phyloP scores from a whole-genome alignment of 257 asterid genomes.

The Ilex aquifolium region DNA sequence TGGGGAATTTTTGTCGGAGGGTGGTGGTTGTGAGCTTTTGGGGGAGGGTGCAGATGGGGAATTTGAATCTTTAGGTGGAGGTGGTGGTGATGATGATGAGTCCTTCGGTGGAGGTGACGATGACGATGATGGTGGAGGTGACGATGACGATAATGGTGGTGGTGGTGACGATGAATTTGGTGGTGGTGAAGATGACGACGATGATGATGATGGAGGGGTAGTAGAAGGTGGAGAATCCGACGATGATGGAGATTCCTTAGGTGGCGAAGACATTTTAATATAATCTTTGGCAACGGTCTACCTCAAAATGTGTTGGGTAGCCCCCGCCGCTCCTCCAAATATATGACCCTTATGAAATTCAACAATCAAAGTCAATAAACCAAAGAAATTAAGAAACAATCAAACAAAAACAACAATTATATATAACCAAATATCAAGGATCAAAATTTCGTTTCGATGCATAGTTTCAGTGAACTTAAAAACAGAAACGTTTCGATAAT shows the following conservation, averaged over 20 bases:
- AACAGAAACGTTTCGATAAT: too few relatives aligned
- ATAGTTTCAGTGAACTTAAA: too few relatives aligned
- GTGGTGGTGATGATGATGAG: slow-evolving; percentile 18
- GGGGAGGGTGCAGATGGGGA: slow-evolving; percentile 7
- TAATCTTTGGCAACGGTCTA: neutral
- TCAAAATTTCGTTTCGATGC: too few relatives aligned
- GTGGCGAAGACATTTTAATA: slow-evolving; percentile 24
- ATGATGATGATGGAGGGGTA: too few relatives aligned
- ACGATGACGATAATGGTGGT: slow-evolving; percentile 20
- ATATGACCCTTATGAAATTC: slow-evolving; percentile 15
- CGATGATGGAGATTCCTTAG: slow-evolving; percentile 19
- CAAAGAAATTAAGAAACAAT: neutral
- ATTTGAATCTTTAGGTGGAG: neutral
- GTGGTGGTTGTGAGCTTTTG: slow-evolving; percentile 3
- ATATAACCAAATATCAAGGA: neutral
- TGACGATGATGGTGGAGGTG: slow-evolving; percentile 6
- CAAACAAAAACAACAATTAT: neutral
- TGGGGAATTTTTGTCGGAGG: slow-evolving; percentile 5
- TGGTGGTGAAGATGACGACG: neutral
- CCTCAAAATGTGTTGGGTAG: slow-evolving; percentile 3
- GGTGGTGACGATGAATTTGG: slow-evolving; percentile 14
- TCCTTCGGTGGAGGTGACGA: slow-evolving; percentile 11
- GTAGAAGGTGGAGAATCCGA: neutral
- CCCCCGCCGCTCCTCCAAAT: slow-evolving; percentile 62
- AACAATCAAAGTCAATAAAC: neutral